These are phyloP conservation scores for Hypoxylon perforatum DNA, from an alignment of 495 filamentous ascomycete species.

Conservation along the genomic window DNA sequence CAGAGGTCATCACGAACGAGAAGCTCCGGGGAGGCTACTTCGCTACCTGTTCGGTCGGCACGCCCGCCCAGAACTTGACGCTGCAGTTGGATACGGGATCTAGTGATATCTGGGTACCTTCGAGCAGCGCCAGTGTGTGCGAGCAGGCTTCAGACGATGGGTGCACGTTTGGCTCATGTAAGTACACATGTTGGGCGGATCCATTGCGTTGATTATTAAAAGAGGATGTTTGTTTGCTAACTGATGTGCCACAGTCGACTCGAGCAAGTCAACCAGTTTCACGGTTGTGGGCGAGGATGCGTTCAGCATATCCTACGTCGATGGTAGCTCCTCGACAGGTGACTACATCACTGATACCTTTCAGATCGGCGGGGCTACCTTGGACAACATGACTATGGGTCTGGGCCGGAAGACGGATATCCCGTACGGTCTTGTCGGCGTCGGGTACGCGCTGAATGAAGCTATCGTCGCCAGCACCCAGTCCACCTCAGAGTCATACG, in stretches of 20 bases:
- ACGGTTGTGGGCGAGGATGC: conserved; percentile 66
- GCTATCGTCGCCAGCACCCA: conserved; percentile 67
- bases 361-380: conserved; percentile 69
- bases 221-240: conserved; percentile 8
- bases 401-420: conserved; percentile 78
- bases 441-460: conserved; percentile 86
- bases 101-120: conserved; percentile 90
- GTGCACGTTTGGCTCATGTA: conserved; percentile 62
- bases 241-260: conserved; percentile 58
- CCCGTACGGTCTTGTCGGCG: conserved; percentile 82
- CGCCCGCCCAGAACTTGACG: conserved; percentile 72
- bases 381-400: conserved; percentile 85
- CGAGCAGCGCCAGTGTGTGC: conserved; percentile 70
- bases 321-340: conserved; percentile 78
- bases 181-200: conserved; percentile 25
- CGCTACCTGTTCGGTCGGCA: conserved; percentile 75
- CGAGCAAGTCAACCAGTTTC: conserved; percentile 74
- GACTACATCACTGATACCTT: conserved; percentile 87
- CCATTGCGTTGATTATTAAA: neutral
- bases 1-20: conserved; percentile 56
- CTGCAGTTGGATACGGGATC: conserved; percentile 86
- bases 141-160: conserved; percentile 41
- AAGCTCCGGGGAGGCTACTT: conserved; percentile 69
- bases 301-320: conserved; percentile 93
- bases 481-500: conserved; percentile 62